phyloP scores from a whole-genome alignment of 1,284 basidiomycete genomes.

The Ceratobasidium theobromae region DNA sequence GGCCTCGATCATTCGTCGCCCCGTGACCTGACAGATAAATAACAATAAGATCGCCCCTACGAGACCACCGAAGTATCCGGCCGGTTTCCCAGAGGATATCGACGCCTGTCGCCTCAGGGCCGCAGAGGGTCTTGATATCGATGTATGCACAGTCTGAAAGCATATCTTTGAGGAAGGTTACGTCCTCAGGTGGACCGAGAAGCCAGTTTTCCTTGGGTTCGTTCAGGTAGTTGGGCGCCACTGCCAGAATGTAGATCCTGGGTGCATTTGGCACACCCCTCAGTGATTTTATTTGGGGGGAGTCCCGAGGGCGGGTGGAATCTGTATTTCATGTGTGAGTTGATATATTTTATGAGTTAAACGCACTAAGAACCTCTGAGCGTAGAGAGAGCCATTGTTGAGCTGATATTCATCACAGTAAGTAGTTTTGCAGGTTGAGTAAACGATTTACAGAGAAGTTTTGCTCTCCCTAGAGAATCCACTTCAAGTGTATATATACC shows the following conservation, averaged over 20 bases:
- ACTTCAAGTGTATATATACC: no score
- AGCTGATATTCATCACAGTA: no score
- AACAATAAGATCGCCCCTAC: neutral
- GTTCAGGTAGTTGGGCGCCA: neutral
- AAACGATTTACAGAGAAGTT: no score
- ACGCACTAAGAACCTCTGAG: no score
- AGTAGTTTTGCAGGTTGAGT: no score
- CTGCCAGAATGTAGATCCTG: neutral
- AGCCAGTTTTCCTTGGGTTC: neutral
- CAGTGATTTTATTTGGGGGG: neutral
- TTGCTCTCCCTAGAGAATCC: no score
- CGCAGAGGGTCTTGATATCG: neutral
- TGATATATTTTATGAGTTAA: no score
- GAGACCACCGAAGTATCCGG: neutral
- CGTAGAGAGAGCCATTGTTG: no score
- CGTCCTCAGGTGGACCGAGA: neutral
- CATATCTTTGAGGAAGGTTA: neutral
- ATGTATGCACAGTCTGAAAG: neutral
- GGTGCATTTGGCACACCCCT: neutral
- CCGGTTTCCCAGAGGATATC: neutral
- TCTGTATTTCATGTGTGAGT: neutral
- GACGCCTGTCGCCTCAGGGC: neutral
- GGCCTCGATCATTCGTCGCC: neutral
- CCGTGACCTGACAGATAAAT: constrained; percentile 8
- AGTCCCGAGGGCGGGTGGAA: neutral